phyloP scores from a whole-genome alignment of 73 alveolate genomes.

The Paramecium primaurelia region DNA sequence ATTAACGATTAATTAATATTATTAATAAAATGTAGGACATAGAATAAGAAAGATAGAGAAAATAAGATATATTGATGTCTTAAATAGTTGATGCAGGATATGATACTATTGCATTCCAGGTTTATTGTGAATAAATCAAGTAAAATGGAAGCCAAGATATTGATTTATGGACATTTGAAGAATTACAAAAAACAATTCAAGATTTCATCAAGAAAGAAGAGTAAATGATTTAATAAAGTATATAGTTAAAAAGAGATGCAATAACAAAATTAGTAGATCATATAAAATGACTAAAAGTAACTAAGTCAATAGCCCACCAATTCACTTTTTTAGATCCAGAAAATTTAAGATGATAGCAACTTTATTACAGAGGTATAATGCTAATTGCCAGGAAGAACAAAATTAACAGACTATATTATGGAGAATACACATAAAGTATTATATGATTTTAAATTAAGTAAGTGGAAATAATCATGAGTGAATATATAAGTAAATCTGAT shows the following conservation, averaged over 20 bases:
- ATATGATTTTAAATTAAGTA: background rate
- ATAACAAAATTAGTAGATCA: background rate
- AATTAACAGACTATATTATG: background rate
- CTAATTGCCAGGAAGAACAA: conserved; percentile 7
- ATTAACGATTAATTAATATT: background rate
- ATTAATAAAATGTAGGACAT: conserved; percentile 11
- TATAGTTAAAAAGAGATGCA: background rate
- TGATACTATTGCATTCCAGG: conserved; percentile 27
- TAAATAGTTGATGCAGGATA: background rate
- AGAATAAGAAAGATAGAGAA: conserved; percentile 9
- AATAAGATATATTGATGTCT: background rate
- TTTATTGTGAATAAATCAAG: background rate
- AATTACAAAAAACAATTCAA: background rate
- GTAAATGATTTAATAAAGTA: background rate
- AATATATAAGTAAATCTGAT: conserved; percentile 27
- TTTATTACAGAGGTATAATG: conserved; percentile 16
- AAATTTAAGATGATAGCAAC: background rate
- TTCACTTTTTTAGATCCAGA: background rate
- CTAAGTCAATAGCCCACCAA: background rate
- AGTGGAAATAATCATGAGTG: conserved; percentile 44
- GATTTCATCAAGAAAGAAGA: conserved; percentile 10
- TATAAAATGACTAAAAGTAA: background rate
- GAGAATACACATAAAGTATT: conserved; percentile 37
- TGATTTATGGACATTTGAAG: conserved; percentile 32
- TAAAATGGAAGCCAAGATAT: conserved; percentile 14